Evolutionary conservation across 1,139 yeast species (phyloP), one percentile per base, ranked within the genome.

Genomic region (Taiozyma sp.): DNA sequence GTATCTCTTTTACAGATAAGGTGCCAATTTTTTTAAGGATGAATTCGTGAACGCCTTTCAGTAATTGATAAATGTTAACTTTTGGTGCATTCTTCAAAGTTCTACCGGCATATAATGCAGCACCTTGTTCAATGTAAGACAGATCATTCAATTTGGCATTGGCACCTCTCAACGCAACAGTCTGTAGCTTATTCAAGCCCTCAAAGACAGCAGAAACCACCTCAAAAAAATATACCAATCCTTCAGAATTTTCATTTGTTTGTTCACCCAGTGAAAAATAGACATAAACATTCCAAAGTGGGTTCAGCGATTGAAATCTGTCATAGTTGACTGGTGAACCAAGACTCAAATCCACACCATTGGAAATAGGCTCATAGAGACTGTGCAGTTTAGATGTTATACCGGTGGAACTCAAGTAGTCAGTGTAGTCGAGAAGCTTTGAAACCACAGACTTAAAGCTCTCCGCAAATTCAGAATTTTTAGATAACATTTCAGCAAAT

Each of bases 51-150:
- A 79, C 58, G 1, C 68, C 64, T 22, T 67, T 63, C 41, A 83
- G 67, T 47, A 83, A 68, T 2, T 63, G 60, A 62, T 71, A 85
- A 8, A 84, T 69, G 42, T 77, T 75, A 49, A 85, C 68, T 46
- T 78, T 73, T 13, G 91, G 90, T 1, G 76, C 70, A 21, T 72
- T 71, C 62, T 83, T 85, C 45, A 88, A 64, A 46, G 76, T 76
- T 62, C 91, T 76, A 3, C 87, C 86, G 41, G 73, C 62, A 2
- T 64, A 59, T 29, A 72, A 64, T 3, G 95, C 96, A 10, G 91
- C 88, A 6, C 91, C 81, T 54, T 74, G 76, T 60, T 87, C 93
- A 44, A 88, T 59, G 58, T 83, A 85, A 7, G 77, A 69, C 54
- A 88, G 68, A 13, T 81, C 84, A 24, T 71, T 72, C 4, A 79